phyloP scores from a whole-genome alignment of 108 stramenopile species.

The Schizochytrium sp. region DNA sequence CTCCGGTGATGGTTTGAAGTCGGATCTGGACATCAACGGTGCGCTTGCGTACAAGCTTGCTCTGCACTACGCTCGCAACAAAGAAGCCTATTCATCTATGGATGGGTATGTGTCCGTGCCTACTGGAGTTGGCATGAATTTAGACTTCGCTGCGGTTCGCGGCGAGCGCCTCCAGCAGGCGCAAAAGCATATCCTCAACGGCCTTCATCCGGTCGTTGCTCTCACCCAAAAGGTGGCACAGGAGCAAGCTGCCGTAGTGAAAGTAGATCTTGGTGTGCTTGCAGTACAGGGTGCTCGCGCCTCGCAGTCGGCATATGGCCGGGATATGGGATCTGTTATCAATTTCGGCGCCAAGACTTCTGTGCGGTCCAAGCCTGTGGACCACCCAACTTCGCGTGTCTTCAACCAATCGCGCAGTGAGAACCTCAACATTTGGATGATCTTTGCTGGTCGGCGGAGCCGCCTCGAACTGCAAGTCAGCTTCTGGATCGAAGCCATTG shows the following conservation, averaged over 20 bases:
- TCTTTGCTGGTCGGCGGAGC: background rate
- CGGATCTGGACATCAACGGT: background rate
- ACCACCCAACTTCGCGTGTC: too few relatives aligned
- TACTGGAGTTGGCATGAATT: background rate
- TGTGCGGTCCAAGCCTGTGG: too few relatives aligned
- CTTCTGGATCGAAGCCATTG: background rate
- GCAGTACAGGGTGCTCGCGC: background rate
- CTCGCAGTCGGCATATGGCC: background rate
- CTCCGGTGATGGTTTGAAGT: background rate
- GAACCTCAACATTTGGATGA: too few relatives aligned
- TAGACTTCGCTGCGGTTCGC: background rate
- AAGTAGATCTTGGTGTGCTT: background rate
- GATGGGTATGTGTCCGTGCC: background rate
- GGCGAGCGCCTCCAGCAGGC: background rate
- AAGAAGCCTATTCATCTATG: background rate
- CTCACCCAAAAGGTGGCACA: background rate
- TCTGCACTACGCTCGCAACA: background rate
- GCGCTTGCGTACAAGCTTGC: background rate
- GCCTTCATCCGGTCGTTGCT: background rate
- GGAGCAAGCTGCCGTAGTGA: too few relatives aligned
- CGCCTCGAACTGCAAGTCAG: background rate
- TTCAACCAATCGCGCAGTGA: too few relatives aligned
- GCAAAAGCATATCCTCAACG: background rate
- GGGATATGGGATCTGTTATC: too few relatives aligned
- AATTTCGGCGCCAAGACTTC: too few relatives aligned